These are phyloP conservation scores for Beauveria sp. DNA, from an alignment of 2,329 filamentous ascomycete genomes.

Conservation along the genomic window DNA sequence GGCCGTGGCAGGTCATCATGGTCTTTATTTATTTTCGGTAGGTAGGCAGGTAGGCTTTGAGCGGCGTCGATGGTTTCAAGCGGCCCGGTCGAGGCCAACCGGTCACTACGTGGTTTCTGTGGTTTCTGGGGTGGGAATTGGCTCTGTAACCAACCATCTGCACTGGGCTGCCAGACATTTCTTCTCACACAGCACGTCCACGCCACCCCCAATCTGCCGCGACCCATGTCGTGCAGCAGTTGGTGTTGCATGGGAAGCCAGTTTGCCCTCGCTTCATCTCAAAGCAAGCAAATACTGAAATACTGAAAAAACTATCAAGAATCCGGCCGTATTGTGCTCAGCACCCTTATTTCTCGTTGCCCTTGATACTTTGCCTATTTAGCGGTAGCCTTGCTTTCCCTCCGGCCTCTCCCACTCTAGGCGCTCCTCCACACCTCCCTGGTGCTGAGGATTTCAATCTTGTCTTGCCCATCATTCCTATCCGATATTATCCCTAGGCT, in stretches of 20 bases:
- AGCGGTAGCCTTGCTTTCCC: background rate
- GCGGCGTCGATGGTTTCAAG: background rate
- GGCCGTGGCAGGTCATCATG: background rate
- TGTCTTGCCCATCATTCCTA: constrained; percentile 32
- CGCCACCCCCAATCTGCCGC: background rate
- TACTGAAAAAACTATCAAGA: no score
- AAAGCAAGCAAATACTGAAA: background rate
- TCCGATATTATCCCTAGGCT: constrained; percentile 13
- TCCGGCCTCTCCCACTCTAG: background rate
- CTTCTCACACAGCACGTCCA: no score
- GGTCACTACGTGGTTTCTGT: no score
- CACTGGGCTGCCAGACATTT: background rate
- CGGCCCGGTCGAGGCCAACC: background rate
- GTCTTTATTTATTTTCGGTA: background rate
- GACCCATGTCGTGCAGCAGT: background rate
- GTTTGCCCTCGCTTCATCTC: background rate
- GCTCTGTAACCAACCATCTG: background rate
- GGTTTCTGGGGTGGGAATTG: no score
- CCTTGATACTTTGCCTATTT: background rate
- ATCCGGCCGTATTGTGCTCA: no score
- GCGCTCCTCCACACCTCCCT: background rate
- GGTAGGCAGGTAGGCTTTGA: background rate
- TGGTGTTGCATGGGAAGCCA: background rate
- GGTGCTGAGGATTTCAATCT: constrained; percentile 3
- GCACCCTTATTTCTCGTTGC: background rate